Evolutionary conservation across 1,284 basidiomycete genomes (phyloP).

Genomic region (Calocybe gambosa): DNA sequence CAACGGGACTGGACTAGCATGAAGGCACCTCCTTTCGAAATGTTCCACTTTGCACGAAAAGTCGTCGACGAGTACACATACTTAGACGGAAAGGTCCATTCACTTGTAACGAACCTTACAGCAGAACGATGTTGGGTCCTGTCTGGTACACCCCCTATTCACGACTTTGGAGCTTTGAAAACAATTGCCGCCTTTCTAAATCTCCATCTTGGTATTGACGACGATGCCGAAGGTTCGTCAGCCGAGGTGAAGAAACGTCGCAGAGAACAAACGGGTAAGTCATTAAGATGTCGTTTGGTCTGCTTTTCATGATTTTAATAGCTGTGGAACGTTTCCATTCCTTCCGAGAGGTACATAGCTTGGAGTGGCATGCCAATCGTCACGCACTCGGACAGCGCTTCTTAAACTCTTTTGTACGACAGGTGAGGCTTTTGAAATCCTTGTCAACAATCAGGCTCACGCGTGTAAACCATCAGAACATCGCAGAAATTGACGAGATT

Average conservation of each 20-base stretch:
- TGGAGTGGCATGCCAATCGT: conserved; percentile 89
- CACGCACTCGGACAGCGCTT: conserved; percentile 82
- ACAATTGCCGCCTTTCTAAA: conserved; percentile 85
- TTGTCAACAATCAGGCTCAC: neutral
- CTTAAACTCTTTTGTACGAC: conserved; percentile 79
- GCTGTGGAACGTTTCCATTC: conserved; percentile 93
- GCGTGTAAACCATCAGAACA: conserved; percentile 52
- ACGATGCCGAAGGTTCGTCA: conserved; percentile 79
- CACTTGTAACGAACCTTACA: conserved; percentile 73
- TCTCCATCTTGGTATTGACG: conserved; percentile 84
- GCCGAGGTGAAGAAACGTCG: conserved; percentile 73
- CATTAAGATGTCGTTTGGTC: neutral
- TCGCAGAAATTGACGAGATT: conserved; percentile 96
- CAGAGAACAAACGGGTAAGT: conserved; percentile 76
- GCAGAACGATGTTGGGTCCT: conserved; percentile 88
- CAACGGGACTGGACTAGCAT: conserved; percentile 74
- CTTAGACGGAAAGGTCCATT: conserved; percentile 73
- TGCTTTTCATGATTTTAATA: conserved; percentile 25
- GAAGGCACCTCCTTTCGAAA: conserved; percentile 80
- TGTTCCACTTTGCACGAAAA: conserved; percentile 86
- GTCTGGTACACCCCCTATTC: conserved; percentile 93
- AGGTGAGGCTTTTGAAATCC: conserved; percentile 40
- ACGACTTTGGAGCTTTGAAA: conserved; percentile 87
- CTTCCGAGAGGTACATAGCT: conserved; percentile 88
- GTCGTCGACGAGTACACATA: conserved; percentile 97